phyloP scores from a whole-genome alignment of 306 rosid genomes.

The Phaseolus lunatus region DNA sequence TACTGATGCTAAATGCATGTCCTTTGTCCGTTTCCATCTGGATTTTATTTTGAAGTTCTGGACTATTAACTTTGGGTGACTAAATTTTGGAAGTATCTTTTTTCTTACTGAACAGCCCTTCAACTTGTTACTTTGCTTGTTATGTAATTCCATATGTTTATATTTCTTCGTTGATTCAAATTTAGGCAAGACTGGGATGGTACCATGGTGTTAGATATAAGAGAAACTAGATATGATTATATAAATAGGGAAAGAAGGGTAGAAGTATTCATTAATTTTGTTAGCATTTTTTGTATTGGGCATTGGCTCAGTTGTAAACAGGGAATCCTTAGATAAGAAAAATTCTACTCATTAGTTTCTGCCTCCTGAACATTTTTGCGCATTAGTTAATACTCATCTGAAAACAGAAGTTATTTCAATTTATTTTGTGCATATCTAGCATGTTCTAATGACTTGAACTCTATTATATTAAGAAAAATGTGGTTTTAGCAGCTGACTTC shows the following conservation, averaged over 20 bases:
- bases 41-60: background rate
- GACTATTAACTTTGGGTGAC: background rate
- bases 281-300: background rate
- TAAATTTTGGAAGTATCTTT: conserved; percentile 4
- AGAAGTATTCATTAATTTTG: background rate
- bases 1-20: background rate
- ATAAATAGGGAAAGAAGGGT: background rate
- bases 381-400: too few relatives aligned
- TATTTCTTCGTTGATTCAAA: background rate
- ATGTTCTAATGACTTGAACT: background rate
- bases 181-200: conserved; percentile 21
- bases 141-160: background rate
- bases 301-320: background rate
- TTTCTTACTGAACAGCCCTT: background rate
- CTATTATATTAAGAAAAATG: conserved; percentile 31
- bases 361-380: background rate
- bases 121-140: conserved; percentile 17
- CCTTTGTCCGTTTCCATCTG: conserved; percentile 7
- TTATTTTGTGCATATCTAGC: conserved; percentile 11
- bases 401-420: background rate
- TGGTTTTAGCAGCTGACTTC: conserved; percentile 1
- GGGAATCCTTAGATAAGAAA: background rate
- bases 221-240: background rate
- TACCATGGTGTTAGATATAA: background rate
- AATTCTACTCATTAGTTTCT: background rate